Conservation (phyloP, 164 flowering plant species). For the Euptelea pleiosperma region DNA sequence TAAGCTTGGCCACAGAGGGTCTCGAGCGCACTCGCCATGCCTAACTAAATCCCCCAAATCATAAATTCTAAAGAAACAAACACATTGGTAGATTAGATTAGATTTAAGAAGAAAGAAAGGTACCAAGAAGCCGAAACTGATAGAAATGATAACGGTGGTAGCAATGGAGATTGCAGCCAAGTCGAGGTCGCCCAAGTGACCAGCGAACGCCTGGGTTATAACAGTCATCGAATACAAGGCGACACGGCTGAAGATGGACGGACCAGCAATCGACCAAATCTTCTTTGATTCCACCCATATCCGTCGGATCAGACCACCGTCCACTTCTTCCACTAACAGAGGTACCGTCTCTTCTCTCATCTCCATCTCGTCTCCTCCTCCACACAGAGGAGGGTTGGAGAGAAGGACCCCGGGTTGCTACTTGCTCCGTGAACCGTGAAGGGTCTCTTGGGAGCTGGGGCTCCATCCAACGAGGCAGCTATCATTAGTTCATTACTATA, state of each 20-base stretch:
- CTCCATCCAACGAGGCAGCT: no score
- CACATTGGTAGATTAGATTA: neutral
- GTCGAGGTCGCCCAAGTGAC: conserved; percentile 59
- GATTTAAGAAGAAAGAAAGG: neutral
- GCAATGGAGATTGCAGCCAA: conserved; percentile 60
- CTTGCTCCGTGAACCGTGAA: no score
- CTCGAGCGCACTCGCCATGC: conserved; percentile 89
- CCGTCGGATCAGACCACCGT: conserved; percentile 14
- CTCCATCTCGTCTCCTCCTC: neutral
- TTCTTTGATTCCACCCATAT: conserved; percentile 51
- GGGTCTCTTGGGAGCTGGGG: no score
- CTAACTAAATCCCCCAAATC: conserved; percentile 28
- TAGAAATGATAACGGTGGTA: conserved; percentile 43
- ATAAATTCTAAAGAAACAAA: neutral
- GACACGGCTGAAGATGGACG: conserved; percentile 55
- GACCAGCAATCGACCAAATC: conserved; percentile 58
- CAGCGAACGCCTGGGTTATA: conserved; percentile 59
- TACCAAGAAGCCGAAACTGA: conserved; percentile 69
- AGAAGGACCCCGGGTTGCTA: no score
- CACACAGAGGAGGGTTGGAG: no score
- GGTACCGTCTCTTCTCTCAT: conserved; percentile 19
- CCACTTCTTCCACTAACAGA: conserved; percentile 20
- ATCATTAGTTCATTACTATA: no score
- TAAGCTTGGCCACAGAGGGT: conserved; percentile 87
- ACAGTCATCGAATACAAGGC: conserved; percentile 44